Conservation (phyloP, 345 rosid species). For the Dovyalis caffra region DNA sequence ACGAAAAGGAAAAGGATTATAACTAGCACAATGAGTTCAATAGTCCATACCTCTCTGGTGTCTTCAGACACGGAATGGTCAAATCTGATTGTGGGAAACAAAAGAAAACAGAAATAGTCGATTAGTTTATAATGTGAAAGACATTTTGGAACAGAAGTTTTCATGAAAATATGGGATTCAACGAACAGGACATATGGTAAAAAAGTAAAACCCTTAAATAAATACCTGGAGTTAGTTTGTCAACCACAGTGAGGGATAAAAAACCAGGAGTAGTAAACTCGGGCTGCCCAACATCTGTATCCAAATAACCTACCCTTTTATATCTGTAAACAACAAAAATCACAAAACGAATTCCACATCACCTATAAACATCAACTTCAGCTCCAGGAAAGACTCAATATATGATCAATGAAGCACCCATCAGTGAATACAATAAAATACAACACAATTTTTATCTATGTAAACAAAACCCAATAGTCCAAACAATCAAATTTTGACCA, state of each 20-base stretch:
- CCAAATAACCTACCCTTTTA: conserved; percentile 79
- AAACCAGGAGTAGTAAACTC: conserved; percentile 91
- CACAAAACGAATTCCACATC: not conserved
- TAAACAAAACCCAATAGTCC: not conserved
- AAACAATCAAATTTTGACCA: not conserved
- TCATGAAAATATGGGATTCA: not conserved
- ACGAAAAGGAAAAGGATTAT: not conserved
- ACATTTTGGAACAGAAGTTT: not conserved
- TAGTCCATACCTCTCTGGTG: conserved; percentile 70
- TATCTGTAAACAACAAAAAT: conserved; percentile 45
- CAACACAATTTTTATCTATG: not conserved
- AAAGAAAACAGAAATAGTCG: conserved; percentile 1
- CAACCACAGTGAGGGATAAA: conserved; percentile 73
- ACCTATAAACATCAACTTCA: conserved; percentile 3
- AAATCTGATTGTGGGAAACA: conserved; percentile 46
- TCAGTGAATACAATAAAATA: not conserved
- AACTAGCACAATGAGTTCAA: not conserved
- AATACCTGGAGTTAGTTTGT: conserved; percentile 60
- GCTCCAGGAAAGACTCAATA: not conserved
- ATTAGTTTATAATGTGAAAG: not conserved
- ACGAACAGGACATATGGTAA: not conserved
- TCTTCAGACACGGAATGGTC: conserved; percentile 85
- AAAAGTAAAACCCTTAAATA: not conserved
- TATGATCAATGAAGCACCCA: not conserved
- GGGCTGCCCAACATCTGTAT: conserved; percentile 94